Evolutionary conservation across 2,329 filamentous ascomycete genomes (phyloP), one percentile per base, ranked within the genome.

Genomic region (Pseudogymnoascus sp.): DNA sequence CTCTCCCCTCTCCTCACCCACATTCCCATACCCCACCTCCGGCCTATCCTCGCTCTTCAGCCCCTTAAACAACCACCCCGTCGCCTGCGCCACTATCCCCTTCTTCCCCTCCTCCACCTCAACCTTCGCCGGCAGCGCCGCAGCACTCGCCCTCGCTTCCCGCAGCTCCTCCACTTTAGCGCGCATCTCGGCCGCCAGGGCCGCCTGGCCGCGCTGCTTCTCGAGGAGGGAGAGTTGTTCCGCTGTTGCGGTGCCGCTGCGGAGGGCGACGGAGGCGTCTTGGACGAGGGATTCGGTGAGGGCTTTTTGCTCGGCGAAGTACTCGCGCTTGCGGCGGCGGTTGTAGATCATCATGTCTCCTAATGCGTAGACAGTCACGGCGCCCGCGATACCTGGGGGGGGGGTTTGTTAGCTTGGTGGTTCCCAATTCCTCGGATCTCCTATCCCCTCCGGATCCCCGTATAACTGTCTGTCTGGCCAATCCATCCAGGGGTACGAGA

Each of bases 321-420:
- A 89, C 65, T 87, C 82, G 38, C 79, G 79, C 62, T 82, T 79
- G 76, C 87, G 85, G 63, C 82, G 79, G 62, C 86, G 82, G 73
- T 89, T 89, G 75, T 88, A 85, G 64, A 87, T 74, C 63, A 88
- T 79, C 78, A 89, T 83, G 69, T 87, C 86, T 64, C 83, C 80
- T 66, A 87, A 79, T 8, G 86, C 85, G 72, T 87, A 87, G 39
- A 83, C 79, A 38, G 84, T 85, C 49, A 88, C 80, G 42, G 82
- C 80, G 67, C 79, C 83, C 60, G 81, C 79, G 65, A 87, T 76
- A 63, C 85, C 85, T 82, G 71, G 65, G 25, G 25, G 19, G 4
- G 35, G 3, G 11, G 19, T 28, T 33, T 11, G 14, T 61, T 55
- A 45, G 38, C 60, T 7, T 14, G 1, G 2, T 28, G 16, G 16